phyloP scores from a whole-genome alignment of 2,329 filamentous ascomycete species.

The Xylaria sp. region DNA sequence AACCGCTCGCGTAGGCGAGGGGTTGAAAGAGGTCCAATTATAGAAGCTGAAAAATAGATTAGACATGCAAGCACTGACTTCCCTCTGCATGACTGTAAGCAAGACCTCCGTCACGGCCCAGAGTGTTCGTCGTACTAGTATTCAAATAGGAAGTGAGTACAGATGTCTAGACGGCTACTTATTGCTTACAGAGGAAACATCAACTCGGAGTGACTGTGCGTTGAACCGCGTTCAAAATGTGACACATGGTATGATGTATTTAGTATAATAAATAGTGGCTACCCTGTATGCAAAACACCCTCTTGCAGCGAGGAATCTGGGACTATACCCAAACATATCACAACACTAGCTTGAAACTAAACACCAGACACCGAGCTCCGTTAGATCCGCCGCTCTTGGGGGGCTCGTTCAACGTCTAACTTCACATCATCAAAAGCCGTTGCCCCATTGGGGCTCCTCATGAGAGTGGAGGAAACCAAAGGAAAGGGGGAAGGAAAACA shows the following conservation, averaged over 20 bases:
- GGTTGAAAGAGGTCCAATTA: neutral
- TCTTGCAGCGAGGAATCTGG: neutral
- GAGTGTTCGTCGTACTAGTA: neutral
- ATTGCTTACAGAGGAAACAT: neutral
- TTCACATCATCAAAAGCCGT: constrained; percentile 6
- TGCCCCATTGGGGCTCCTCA: neutral
- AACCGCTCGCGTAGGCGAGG: neutral
- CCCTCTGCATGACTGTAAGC: too few species aligned
- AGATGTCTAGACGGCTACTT: neutral
- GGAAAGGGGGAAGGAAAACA: neutral
- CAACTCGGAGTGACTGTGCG: neutral
- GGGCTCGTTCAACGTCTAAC: neutral
- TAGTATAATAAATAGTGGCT: neutral
- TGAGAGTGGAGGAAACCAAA: neutral
- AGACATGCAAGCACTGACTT: too few species aligned
- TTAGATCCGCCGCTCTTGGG: neutral
- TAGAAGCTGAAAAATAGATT: neutral
- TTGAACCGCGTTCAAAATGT: neutral
- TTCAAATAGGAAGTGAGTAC: neutral
- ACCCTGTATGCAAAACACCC: constrained; percentile 15
- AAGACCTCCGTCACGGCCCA: too few species aligned
- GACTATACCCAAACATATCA: neutral
- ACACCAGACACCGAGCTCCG: constrained; percentile 24
- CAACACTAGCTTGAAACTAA: neutral
- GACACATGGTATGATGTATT: neutral